A percentile compares a stretch with the other conserved stretches of the same genome.
These are phyloP conservation scores for Backusella luteola DNA, from an alignment of 192 early-diverging fungal species.

Conservation along the genomic window DNA sequence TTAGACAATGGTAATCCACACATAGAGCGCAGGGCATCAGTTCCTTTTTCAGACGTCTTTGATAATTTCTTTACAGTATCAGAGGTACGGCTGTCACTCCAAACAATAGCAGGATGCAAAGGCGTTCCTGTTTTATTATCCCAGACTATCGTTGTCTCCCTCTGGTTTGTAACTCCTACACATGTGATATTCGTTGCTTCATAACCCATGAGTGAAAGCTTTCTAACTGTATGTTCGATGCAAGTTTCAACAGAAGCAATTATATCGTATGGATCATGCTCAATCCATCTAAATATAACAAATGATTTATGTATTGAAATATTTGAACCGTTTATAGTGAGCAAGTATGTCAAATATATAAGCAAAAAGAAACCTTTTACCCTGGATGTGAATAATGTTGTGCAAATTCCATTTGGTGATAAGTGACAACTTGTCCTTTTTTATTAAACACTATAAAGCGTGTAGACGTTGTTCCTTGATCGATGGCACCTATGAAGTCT, in stretches of 20 bases:
- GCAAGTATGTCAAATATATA: background rate
- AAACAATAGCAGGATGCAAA: conserved; percentile 85
- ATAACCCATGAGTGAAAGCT: conserved; percentile 61
- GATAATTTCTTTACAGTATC: conserved; percentile 68
- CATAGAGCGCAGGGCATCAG: conserved; percentile 43
- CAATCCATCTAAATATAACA: conserved; percentile 65
- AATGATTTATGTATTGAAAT: background rate
- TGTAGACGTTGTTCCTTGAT: conserved; percentile 90
- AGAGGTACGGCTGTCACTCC: conserved; percentile 85
- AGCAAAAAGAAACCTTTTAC: conserved; percentile 25
- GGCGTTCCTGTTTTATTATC: conserved; percentile 76
- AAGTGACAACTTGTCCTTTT: conserved; percentile 63
- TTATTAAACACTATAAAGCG: conserved; percentile 90
- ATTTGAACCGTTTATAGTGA: background rate
- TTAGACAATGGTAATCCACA: conserved; percentile 90
- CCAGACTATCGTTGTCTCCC: conserved; percentile 92
- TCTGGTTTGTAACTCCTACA: conserved; percentile 93
- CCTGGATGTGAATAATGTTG: conserved; percentile 74
- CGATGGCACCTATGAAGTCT: conserved; percentile 75
- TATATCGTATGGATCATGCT: conserved; percentile 83
- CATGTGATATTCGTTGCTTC: conserved; percentile 51
- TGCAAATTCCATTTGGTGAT: conserved; percentile 76
- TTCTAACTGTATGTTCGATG: conserved; percentile 62
- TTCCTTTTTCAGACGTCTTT: conserved; percentile 38
- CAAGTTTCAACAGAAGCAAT: conserved; percentile 65